A percentile compares a stretch with the other conserved stretches of the same genome.
These are phyloP conservation scores for Hericium alpestre DNA, from an alignment of 768 basidiomycete species.

Conservation along the genomic window DNA sequence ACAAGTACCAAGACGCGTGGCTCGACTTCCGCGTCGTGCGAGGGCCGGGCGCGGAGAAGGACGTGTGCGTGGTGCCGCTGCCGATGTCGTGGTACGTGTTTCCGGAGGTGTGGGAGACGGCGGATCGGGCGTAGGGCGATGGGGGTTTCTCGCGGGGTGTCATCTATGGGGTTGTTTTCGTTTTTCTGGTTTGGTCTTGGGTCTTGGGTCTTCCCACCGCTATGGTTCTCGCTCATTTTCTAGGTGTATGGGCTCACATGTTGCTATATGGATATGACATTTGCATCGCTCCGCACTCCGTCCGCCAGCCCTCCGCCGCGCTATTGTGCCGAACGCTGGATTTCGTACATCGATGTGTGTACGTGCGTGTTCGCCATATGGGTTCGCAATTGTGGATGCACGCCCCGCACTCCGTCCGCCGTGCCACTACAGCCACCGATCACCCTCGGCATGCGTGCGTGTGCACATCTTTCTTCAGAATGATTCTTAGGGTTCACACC, in stretches of 20 bases:
- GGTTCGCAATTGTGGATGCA: no score
- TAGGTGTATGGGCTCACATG: not conserved
- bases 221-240: not conserved
- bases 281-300: no score
- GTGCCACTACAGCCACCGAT: no score
- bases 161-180: not conserved
- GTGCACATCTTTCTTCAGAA: no score
- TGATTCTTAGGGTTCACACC: no score
- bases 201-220: not conserved
- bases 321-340: no score
- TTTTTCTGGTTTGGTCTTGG: not conserved
- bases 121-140: not conserved
- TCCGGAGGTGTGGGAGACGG: conserved; percentile 25
- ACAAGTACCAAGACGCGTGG: conserved; percentile 26
- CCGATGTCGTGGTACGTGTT: conserved; percentile 24
- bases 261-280: not conserved
- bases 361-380: no score
- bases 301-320: no score
- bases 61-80: conserved; percentile 7
- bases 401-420: no score
- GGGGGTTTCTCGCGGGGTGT: not conserved
- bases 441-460: no score
- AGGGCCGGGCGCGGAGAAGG: conserved; percentile 3
- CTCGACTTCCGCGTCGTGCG: conserved; percentile 19
- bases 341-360: no score